Evolutionary conservation across 306 rosid genomes (phyloP).

Genomic region (Cicer judaicum): DNA sequence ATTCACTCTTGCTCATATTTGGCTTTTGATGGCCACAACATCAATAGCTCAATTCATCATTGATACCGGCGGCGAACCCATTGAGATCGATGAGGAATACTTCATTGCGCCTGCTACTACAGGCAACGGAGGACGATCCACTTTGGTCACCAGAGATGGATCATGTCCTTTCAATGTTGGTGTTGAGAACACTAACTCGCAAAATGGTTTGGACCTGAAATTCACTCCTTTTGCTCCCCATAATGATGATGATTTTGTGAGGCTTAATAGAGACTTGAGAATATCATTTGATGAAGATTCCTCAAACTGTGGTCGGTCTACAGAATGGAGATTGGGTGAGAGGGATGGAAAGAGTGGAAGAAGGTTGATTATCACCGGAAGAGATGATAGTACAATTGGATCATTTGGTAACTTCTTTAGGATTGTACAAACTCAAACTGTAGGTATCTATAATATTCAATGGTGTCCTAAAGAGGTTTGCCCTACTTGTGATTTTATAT

Average conservation of each 20-base stretch:
- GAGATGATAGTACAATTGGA: not conserved
- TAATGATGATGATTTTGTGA: not conserved
- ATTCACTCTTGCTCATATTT: not conserved
- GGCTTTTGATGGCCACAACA: slow-evolving; percentile 47
- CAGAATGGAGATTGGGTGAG: slow-evolving; percentile 50
- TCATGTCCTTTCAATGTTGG: slow-evolving; percentile 58
- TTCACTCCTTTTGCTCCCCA: slow-evolving; percentile 44
- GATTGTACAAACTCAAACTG: slow-evolving; percentile 1
- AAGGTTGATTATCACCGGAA: slow-evolving; percentile 48
- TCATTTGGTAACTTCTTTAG: slow-evolving; percentile 42
- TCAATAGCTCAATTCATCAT: slow-evolving; percentile 43
- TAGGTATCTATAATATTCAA: slow-evolving; percentile 37
- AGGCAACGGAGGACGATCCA: slow-evolving; percentile 59
- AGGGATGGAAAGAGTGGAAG: not conserved
- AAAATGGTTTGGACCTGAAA: slow-evolving; percentile 1
- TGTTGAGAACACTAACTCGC: slow-evolving; percentile 44
- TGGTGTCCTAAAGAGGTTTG: slow-evolving; percentile 71
- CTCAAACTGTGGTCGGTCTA: slow-evolving; percentile 38
- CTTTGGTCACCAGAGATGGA: slow-evolving; percentile 44
- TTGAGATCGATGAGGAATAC: slow-evolving; percentile 52
- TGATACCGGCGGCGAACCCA: slow-evolving; percentile 52
- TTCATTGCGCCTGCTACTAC: slow-evolving; percentile 64
- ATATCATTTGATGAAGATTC: slow-evolving; percentile 30
- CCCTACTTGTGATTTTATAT: slow-evolving; percentile 46
- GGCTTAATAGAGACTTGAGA: slow-evolving; percentile 39